A percentile compares a stretch with the other conserved stretches of the same genome.
Evolutionary conservation across 306 rosid species (phyloP).

Genomic region (Corylus americana): DNA sequence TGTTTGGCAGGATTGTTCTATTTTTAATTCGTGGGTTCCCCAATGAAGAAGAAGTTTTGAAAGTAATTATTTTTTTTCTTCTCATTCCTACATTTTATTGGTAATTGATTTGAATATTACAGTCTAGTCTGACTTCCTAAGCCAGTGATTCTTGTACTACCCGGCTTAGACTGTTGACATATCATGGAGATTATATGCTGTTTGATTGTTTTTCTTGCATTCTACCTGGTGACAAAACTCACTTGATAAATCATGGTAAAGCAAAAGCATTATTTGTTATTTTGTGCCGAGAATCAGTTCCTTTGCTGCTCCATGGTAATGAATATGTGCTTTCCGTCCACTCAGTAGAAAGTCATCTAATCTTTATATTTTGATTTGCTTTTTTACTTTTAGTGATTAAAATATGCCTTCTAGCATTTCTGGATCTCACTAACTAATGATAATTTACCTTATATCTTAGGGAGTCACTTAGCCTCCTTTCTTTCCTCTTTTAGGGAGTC

Average conservation of each 20-base stretch:
- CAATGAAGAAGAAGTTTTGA: background rate
- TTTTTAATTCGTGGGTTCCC: constrained; percentile 1
- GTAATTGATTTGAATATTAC: background rate
- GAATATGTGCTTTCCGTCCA: constrained; percentile 25
- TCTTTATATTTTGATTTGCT: background rate
- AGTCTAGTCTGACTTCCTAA: background rate
- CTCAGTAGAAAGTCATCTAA: background rate
- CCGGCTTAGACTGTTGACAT: background rate
- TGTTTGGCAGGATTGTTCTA: background rate
- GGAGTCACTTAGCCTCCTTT: background rate
- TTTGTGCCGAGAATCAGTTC: constrained; percentile 12
- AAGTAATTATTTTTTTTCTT: background rate
- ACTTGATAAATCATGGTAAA: background rate
- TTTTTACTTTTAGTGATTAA: background rate
- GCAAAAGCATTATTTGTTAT: background rate
- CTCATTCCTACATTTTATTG: constrained; percentile 9
- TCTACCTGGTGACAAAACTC: background rate
- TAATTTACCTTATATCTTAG: background rate
- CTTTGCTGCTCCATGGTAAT: constrained; percentile 7
- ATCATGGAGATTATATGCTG: constrained; percentile 13
- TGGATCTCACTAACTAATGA: background rate
- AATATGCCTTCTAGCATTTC: background rate
- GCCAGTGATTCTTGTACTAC: background rate
- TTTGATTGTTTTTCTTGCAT: constrained; percentile 10
- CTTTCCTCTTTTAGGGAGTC: background rate